A percentile compares a stretch with the other conserved stretches of the same genome.
Evolutionary conservation across 2,329 filamentous ascomycete species (phyloP).

Genomic region (Sporothrix schenckii): DNA sequence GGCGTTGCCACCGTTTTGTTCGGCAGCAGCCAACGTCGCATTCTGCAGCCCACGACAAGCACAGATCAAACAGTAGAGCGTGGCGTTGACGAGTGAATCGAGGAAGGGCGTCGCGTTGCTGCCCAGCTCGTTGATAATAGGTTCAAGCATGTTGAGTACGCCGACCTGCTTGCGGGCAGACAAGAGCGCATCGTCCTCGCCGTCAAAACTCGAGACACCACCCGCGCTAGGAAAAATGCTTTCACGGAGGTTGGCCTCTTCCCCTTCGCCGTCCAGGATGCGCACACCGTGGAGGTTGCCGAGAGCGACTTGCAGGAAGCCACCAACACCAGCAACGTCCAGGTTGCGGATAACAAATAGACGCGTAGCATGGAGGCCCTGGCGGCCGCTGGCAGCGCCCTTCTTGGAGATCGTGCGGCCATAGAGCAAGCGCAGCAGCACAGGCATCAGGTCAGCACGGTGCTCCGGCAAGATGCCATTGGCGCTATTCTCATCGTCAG

Average conservation of each 20-base stretch:
- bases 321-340: constrained; percentile 70
- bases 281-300: constrained; percentile 66
- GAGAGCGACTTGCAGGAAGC: constrained; percentile 81
- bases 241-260: constrained; percentile 48
- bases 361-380: constrained; percentile 79
- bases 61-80: constrained; percentile 78
- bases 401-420: constrained; percentile 84
- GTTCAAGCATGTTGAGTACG: constrained; percentile 86
- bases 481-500: constrained; percentile 30
- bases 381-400: constrained; percentile 72
- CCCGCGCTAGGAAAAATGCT: constrained; percentile 52
- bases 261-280: constrained; percentile 52
- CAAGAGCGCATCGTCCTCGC: constrained; percentile 47
- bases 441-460: constrained; percentile 73
- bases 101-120: constrained; percentile 70
- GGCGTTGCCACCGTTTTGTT: constrained; percentile 45
- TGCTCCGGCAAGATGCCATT: constrained; percentile 73
- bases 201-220: not conserved
- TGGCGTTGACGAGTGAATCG: constrained; percentile 69
- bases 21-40: constrained; percentile 33
- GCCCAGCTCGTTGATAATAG: constrained; percentile 83
- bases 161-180: constrained; percentile 81
- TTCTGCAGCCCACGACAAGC: constrained; percentile 61
- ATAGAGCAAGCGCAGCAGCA: constrained; percentile 84
- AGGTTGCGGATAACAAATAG: constrained; percentile 81